Evolutionary conservation across 2,329 filamentous ascomycete species (phyloP), one percentile per base, ranked within the genome.

Genomic region (Chaetomiaceae sp.): DNA sequence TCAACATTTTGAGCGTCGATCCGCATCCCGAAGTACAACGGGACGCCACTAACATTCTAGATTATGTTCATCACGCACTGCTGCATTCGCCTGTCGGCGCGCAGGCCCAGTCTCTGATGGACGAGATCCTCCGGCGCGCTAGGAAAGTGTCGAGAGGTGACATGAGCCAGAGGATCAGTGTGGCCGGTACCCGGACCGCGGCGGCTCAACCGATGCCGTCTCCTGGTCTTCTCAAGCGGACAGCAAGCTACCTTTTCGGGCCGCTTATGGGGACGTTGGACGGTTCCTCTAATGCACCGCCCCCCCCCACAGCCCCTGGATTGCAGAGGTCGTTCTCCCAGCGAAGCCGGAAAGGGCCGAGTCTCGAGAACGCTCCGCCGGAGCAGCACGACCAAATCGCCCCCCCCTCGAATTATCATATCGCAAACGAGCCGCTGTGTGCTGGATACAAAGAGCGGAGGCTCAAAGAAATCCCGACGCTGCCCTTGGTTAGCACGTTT

Each of bases 1-100:
- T 95, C 38, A 75, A 96, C 54, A 89, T 95, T 57, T 78, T 97
- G 68, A 92, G 90, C 40, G 89, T 95, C 16, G 94, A 99, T 66
- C 92, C 94, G 36, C 91, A 96, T 65, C 90, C 92, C 1, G 92
- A 97, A 65, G 89, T 97, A 30, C 88, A 95, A 58, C 81, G 86
- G 59, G 88, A 94, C 67, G 92, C 90, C 9, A 85, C 84, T 5
- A 78, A 86, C n/a, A 84, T 97, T 40, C 82, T 95, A 27, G 94
- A 99, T 68, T 89, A 87, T 63, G 79, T 97, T 23, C 85, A 96
- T 65, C 79, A 87, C 46, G 80, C 84, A 0, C 75, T 99, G 11
- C 72, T 96, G 5, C 81, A 86, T 46, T 96, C 92, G 0, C 80
- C 86, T 1, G 77, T 96, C 41, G 87, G 86, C 9, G 73, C 78